Evolutionary conservation across 75 land plant species (phyloP).

Genomic region (Picea sitchensis): DNA sequence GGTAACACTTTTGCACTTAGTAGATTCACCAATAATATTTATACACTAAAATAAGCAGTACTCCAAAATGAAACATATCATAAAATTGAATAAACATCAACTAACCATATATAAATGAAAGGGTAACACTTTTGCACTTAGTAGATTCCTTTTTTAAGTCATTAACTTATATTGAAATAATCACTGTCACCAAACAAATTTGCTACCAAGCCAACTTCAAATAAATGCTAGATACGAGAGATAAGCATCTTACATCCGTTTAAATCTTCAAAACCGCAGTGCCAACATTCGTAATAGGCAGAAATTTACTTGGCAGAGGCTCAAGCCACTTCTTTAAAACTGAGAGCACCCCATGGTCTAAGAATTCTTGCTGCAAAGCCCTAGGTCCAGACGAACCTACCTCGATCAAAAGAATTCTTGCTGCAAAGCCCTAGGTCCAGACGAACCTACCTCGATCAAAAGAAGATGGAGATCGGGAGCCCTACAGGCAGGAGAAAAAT

Average conservation of each 20-base stretch:
- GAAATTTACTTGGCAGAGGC: constrained; percentile 18
- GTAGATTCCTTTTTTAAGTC: background rate
- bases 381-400: too few relatives aligned
- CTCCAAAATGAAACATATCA: background rate
- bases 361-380: constrained; percentile 15
- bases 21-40: background rate
- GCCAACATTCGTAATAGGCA: constrained; percentile 12
- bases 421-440: background rate
- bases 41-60: too few relatives aligned
- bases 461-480: too few relatives aligned
- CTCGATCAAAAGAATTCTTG: background rate
- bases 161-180: too few relatives aligned
- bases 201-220: too few relatives aligned
- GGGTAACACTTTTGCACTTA: background rate
- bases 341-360: constrained; percentile 15
- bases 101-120: background rate
- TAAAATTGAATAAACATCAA: background rate
- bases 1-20: background rate
- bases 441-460: too few relatives aligned
- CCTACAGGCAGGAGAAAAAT: too few relatives aligned
- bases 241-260: background rate
- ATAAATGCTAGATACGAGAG: background rate
- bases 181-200: background rate
- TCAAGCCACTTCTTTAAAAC: constrained; percentile 22
- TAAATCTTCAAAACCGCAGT: constrained; percentile 1